Evolutionary conservation across 768 basidiomycete species (phyloP), one percentile per base, ranked within the genome.

Genomic region (Kondoa subrosea): DNA sequence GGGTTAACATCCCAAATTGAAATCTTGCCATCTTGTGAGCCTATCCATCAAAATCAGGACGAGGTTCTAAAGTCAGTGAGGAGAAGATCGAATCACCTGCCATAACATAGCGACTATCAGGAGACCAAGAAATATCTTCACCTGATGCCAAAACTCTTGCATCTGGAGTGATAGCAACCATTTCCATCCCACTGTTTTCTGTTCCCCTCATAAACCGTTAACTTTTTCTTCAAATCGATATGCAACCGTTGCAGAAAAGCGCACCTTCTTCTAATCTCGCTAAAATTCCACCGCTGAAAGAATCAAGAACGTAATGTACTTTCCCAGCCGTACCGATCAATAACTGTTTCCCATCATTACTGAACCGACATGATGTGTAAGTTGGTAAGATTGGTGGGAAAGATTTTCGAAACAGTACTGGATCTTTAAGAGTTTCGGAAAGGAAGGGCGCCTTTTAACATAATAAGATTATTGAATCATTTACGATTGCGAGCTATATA

Each of bases 111-210:
- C 88, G 88, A 77, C 90, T 91, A 76, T 99, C 93, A 0, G 90
- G 88, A 1, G 89, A 91, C 89, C 90, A 97, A 14, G 83, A 83
- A 2, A 92, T 87, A 78, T 97, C 95, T 76, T 96, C 91, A 15
- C 92, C 89, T 69, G 90, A 92, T 67, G 83, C 84, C 1, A 91
- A 91, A 71, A 86, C 85, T 17, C 66, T 80, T 75, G 65, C 89
- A 84, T 76, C 85, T 82, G 76, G 40, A 76, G 80, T 69, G 78
- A 73, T 26, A 33, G 31, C 59, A 77, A 86, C 83, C 27, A 87
- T 81, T 77, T 92, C 92, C 33, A 97, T 78, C 1, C 91, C 92
- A 1, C 81, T 77, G 72, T 88, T 87, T 1, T 66, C 71, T 30
- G 30, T 26, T 0, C 67, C 63, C 50, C 16, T 17, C 27, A n/a